Conservation (phyloP, 257 asterid species). For the Thymus mandschuricus region DNA sequence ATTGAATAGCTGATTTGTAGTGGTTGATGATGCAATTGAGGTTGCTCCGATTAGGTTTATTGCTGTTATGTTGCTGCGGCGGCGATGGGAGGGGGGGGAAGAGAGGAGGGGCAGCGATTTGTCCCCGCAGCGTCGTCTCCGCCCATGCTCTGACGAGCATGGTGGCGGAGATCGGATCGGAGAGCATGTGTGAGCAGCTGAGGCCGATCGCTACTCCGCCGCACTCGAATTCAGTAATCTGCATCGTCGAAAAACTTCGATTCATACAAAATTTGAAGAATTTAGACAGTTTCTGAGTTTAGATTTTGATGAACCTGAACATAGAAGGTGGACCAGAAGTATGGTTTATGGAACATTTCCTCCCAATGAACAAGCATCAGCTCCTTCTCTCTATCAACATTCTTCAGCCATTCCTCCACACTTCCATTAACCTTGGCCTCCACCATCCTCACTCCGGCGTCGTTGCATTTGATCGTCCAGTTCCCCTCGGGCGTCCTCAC, state of each 20-base stretch:
- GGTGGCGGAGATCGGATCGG: conserved; percentile 53
- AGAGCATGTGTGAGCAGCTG: conserved; percentile 64
- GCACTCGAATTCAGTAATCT: conserved; percentile 63
- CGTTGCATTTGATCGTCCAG: conserved; percentile 66
- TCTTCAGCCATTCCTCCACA: conserved; percentile 54
- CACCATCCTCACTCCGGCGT: conserved; percentile 63
- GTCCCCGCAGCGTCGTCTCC: conserved; percentile 44
- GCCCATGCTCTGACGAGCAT: conserved; percentile 67
- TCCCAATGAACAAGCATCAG: conserved; percentile 63
- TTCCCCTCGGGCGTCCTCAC: conserved; percentile 42
- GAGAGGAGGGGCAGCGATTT: conserved; percentile 41
- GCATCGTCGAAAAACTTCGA: not conserved
- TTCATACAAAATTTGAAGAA: not conserved
- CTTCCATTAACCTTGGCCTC: conserved; percentile 51
- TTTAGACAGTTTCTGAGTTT: not conserved
- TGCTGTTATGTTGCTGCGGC: conserved; percentile 14
- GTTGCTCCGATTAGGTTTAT: not conserved
- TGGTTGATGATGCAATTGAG: conserved; percentile 35
- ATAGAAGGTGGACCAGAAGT: conserved; percentile 67
- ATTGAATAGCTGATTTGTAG: conserved; percentile 41
- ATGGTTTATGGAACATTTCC: conserved; percentile 54
- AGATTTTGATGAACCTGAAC: conserved; percentile 48
- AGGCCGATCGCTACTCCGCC: conserved; percentile 75
- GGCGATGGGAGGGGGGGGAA: conserved; percentile 49
- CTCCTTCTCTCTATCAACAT: conserved; percentile 66